Percentiles rank a stretch among this genome's conserved stretches.
These are phyloP conservation scores for Penicillium glabrum DNA, from an alignment of 2,329 filamentous ascomycete genomes.

Conservation along the genomic window DNA sequence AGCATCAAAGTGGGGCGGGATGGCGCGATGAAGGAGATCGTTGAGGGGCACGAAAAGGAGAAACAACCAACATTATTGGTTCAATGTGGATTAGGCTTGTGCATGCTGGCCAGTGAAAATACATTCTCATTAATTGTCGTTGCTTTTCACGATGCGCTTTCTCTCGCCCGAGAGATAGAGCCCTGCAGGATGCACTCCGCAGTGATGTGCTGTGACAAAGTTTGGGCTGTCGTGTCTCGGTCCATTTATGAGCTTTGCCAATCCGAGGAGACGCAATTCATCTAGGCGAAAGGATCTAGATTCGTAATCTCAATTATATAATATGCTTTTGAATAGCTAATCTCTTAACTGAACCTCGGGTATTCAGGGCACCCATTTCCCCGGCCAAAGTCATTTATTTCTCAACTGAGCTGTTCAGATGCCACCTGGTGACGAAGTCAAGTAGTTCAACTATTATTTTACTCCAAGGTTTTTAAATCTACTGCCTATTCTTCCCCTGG, in stretches of 20 bases:
- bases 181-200: not conserved
- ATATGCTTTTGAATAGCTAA: not conserved
- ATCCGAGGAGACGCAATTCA: not conserved
- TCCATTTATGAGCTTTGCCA: not conserved
- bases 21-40: slow-evolving; percentile 30
- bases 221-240: not conserved
- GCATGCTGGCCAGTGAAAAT: not conserved
- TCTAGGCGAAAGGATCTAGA: not conserved
- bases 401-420: no score
- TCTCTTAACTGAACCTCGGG: not conserved
- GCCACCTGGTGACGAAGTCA: no score
- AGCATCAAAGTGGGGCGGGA: slow-evolving; percentile 39
- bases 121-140: not conserved
- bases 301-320: not conserved
- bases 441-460: no score
- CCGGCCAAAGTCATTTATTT: no score
- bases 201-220: not conserved
- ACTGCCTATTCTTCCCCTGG: not conserved
- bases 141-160: not conserved
- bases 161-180: slow-evolving; percentile 18
- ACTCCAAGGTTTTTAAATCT: not conserved
- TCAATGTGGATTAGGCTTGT: not conserved
- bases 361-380: no score
- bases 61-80: slow-evolving; percentile 6
- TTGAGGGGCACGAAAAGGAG: slow-evolving; percentile 1